A percentile compares a stretch with the other conserved stretches of the same genome.
phyloP scores from a whole-genome alignment of 257 asterid genomes.

The Gentiana macrophylla region DNA sequence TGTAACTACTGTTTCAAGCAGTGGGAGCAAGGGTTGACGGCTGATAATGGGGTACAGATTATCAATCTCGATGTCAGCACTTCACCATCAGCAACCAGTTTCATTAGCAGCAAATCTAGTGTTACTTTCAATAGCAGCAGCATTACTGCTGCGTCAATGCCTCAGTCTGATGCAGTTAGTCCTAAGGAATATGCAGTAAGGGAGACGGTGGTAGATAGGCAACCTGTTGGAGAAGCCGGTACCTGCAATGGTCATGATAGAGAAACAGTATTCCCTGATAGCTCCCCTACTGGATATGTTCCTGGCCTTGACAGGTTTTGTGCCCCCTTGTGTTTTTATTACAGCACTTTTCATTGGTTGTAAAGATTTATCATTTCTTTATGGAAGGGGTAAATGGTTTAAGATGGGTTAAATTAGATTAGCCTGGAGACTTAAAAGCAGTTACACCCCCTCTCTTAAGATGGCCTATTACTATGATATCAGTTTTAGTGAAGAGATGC shows the following conservation, averaged over 20 bases:
- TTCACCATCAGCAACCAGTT: constrained; percentile 64
- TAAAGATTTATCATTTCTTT: too few species aligned
- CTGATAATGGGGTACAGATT: constrained; percentile 38
- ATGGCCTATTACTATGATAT: background rate
- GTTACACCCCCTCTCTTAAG: too few species aligned
- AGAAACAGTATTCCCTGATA: constrained; percentile 23
- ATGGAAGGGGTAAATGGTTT: too few species aligned
- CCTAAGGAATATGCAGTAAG: constrained; percentile 39
- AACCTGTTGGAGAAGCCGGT: constrained; percentile 25
- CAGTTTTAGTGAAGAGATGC: background rate
- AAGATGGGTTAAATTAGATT: too few species aligned
- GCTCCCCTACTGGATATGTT: constrained; percentile 29
- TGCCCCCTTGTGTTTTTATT: background rate
- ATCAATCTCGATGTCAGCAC: constrained; percentile 36
- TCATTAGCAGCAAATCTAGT: constrained; percentile 71
- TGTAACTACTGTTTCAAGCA: constrained; percentile 77
- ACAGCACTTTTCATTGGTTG: background rate
- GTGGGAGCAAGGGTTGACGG: constrained; percentile 46
- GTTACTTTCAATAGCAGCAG: constrained; percentile 62
- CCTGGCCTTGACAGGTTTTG: constrained; percentile 51
- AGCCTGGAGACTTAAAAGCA: too few species aligned
- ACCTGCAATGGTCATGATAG: constrained; percentile 22
- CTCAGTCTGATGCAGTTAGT: constrained; percentile 51
- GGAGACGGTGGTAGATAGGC: constrained; percentile 47
- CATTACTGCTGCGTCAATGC: constrained; percentile 41